Percentiles rank a stretch among this genome's conserved stretches.
Conservation (phyloP, 129 eudicot genomes). For the Tagetes erecta region DNA sequence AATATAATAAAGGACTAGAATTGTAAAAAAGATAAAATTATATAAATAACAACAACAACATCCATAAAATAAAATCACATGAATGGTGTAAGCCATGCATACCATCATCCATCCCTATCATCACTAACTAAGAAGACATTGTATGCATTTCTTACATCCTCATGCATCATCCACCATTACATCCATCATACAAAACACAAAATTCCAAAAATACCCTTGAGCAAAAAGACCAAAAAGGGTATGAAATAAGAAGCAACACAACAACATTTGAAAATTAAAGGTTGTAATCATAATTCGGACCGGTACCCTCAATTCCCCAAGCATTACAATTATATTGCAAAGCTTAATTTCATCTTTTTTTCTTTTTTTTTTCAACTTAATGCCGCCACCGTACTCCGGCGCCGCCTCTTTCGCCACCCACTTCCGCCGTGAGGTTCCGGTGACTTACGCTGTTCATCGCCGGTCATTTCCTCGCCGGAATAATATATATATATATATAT, state of each 20-base stretch:
- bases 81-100: constrained; percentile 90
- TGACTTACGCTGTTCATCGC: constrained; percentile 27
- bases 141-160: constrained; percentile 92
- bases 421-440: constrained; percentile 26
- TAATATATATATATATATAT: not conserved
- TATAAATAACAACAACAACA: not conserved
- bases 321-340: constrained; percentile 74
- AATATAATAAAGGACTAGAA: not conserved
- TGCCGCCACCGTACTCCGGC: constrained; percentile 26
- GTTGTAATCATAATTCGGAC: constrained; percentile 61
- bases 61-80: constrained; percentile 39
- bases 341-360: constrained; percentile 27
- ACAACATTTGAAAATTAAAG: constrained; percentile 17
- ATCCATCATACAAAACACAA: constrained; percentile 13
- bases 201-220: constrained; percentile 13
- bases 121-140: constrained; percentile 30
- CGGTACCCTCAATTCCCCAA: constrained; percentile 99
- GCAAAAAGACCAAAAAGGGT: constrained; percentile 16
- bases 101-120: constrained; percentile 29
- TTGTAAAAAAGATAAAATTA: not conserved
- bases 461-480: constrained; percentile 21
- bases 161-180: constrained; percentile 25
- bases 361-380: constrained; percentile 12
- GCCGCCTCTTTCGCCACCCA: constrained; percentile 19
- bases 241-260: constrained; percentile 16